Evolutionary conservation across 2,329 filamentous ascomycete species (phyloP).

Genomic region (Trichoderma guizhouense): DNA sequence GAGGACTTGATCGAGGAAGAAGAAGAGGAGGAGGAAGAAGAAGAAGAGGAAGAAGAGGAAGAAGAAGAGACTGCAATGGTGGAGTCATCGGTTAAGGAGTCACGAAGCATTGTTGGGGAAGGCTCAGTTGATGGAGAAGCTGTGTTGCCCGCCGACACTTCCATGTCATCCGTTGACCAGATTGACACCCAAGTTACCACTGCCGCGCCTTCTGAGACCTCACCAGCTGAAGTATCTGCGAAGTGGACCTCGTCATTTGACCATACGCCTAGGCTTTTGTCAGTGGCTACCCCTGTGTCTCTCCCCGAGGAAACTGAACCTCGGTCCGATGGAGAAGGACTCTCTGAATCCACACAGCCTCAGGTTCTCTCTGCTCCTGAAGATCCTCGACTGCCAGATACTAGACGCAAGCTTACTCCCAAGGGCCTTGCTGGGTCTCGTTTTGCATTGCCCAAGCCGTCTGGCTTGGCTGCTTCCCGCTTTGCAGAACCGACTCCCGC

Average conservation of each 20-base stretch:
- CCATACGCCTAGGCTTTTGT: conserved; percentile 41
- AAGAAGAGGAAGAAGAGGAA: conserved; percentile 2
- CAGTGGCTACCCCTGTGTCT: conserved; percentile 60
- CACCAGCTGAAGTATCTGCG: conserved; percentile 46
- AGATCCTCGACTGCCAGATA: conserved; percentile 24
- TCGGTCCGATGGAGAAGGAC: conserved; percentile 25
- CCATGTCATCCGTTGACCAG: conserved; percentile 54
- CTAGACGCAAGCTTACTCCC: conserved; percentile 32
- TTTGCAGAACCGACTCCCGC: conserved; percentile 41
- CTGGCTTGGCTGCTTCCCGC: conserved; percentile 43
- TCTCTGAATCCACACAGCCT: conserved; percentile 18
- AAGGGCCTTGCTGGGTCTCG: conserved; percentile 45
- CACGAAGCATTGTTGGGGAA: conserved; percentile 26
- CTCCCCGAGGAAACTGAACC: conserved; percentile 41
- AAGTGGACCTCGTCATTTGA: conserved; percentile 56
- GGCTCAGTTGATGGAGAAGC: conserved; percentile 42
- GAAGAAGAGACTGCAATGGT: conserved; percentile 20
- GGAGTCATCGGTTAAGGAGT: conserved; percentile 25
- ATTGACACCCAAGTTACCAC: conserved; percentile 52
- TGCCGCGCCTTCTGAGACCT: conserved; percentile 51
- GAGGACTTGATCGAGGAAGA: conserved; percentile 22
- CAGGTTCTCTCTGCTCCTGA: conserved; percentile 13
- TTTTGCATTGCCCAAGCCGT: conserved; percentile 45
- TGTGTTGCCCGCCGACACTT: conserved; percentile 45
- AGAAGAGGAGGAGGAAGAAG: background rate